Conservation (phyloP, 192 early-diverging fungal species). For the Chytriomyces sp. region DNA sequence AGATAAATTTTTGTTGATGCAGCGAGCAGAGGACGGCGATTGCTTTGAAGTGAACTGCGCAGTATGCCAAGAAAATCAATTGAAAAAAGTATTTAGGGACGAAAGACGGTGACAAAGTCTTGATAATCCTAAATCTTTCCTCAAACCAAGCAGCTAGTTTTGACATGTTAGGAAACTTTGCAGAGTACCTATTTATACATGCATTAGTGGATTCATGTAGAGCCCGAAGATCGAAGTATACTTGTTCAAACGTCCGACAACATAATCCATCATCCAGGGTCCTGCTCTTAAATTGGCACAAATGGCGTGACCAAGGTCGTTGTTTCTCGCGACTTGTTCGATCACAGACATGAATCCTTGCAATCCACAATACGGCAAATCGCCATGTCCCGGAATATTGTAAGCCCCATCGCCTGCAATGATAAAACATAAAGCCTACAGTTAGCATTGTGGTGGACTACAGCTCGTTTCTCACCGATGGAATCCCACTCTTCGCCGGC, state of each 20-base stretch:
- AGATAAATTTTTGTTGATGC: slow-evolving; percentile 66
- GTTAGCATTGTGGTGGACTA: slow-evolving; percentile 18
- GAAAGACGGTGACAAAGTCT: slow-evolving; percentile 77
- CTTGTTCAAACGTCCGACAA: slow-evolving; percentile 69
- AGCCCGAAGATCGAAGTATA: slow-evolving; percentile 32
- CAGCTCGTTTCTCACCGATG: slow-evolving; percentile 46
- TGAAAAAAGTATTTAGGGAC: slow-evolving; percentile 94
- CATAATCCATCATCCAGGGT: slow-evolving; percentile 90
- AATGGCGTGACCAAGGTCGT: slow-evolving; percentile 92
- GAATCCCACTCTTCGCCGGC: slow-evolving; percentile 87
- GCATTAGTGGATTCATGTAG: not conserved
- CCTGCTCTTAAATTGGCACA: slow-evolving; percentile 88
- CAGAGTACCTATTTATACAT: slow-evolving; percentile 38
- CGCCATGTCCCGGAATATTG: slow-evolving; percentile 84
- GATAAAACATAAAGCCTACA: not conserved
- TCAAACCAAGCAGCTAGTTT: slow-evolving; percentile 75
- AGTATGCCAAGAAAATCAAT: slow-evolving; percentile 75
- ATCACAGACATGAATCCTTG: slow-evolving; percentile 90
- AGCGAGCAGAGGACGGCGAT: slow-evolving; percentile 40
- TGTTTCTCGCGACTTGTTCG: slow-evolving; percentile 75
- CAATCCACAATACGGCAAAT: slow-evolving; percentile 85
- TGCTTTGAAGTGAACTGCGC: slow-evolving; percentile 66
- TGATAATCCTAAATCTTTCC: slow-evolving; percentile 71
- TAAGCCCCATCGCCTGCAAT: slow-evolving; percentile 75
- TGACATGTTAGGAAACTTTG: slow-evolving; percentile 39